phyloP scores from a whole-genome alignment of 2,329 filamentous ascomycete species.

The Helotiales sp. region DNA sequence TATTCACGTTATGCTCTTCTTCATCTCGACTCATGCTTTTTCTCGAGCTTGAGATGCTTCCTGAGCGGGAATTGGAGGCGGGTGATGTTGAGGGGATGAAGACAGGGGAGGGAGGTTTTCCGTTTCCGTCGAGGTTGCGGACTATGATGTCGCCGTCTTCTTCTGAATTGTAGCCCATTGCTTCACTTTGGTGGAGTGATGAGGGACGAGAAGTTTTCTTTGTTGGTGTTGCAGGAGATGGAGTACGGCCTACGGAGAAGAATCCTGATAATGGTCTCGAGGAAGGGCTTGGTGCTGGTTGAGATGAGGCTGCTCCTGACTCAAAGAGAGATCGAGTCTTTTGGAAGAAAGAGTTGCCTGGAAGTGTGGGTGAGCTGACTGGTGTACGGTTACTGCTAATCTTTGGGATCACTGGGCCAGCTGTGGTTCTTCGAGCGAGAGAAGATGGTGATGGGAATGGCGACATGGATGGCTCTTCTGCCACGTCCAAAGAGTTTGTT shows the following conservation, averaged over 20 bases:
- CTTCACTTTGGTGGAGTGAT: slow-evolving; percentile 10
- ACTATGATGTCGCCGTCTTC: slow-evolving; percentile 16
- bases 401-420: not conserved
- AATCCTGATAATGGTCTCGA: slow-evolving; percentile 9
- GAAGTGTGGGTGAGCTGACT: slow-evolving; percentile 4
- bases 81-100: slow-evolving; percentile 7
- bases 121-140: slow-evolving; percentile 15
- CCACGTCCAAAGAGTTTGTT: not conserved
- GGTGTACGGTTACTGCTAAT: not conserved
- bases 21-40: not conserved
- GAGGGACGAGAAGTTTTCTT: slow-evolving; percentile 8
- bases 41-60: not conserved
- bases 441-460: not conserved
- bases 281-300: slow-evolving; percentile 2
- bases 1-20: not conserved
- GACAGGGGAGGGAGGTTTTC: slow-evolving; percentile 18
- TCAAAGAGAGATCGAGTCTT: slow-evolving; percentile 32
- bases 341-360: slow-evolving; percentile 25
- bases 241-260: slow-evolving; percentile 8
- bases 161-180: not conserved
- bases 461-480: not conserved
- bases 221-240: slow-evolving; percentile 6
- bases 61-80: not conserved
- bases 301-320: slow-evolving; percentile 11
- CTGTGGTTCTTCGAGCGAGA: not conserved